phyloP scores from a whole-genome alignment of 768 basidiomycete genomes.

The Panus rudis region DNA sequence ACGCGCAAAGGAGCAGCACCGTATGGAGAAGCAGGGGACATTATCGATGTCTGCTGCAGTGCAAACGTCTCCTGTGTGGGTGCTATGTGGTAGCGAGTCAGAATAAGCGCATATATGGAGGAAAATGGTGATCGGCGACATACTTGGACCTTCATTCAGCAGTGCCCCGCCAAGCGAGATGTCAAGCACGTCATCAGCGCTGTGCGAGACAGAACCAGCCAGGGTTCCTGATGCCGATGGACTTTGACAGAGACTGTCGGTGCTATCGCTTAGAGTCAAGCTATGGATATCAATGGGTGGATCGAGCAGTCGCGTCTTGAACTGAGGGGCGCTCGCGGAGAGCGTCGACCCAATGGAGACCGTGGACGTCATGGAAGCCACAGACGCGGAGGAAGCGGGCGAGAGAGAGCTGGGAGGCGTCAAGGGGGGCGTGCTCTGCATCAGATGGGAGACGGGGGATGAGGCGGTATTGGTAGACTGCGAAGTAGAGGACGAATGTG shows the following conservation, averaged over 20 bases:
- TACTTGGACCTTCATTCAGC: slow-evolving; percentile 6
- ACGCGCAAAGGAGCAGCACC: not conserved
- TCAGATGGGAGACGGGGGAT: no score
- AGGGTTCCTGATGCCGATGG: not conserved
- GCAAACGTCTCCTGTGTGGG: not conserved
- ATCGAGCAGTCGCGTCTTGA: slow-evolving; percentile 5
- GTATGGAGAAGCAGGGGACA: not conserved
- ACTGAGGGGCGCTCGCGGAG: slow-evolving; percentile 10
- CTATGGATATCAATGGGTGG: slow-evolving; percentile 4
- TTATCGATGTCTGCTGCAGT: no score
- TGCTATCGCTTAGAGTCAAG: slow-evolving; percentile 2
- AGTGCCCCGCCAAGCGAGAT: not conserved
- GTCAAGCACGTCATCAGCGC: slow-evolving; percentile 1
- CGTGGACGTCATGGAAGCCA: not conserved
- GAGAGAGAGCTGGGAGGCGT: no score
- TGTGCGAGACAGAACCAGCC: slow-evolving; percentile 1
- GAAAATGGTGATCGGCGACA: slow-evolving; percentile 1
- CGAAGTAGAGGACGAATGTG: no score
- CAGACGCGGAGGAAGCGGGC: not conserved
- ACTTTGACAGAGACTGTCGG: not conserved
- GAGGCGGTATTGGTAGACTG: no score
- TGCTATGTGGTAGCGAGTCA: not conserved
- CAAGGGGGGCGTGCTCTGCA: no score
- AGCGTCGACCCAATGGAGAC: slow-evolving; percentile 2
- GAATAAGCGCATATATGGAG: not conserved